Evolutionary conservation across 1,284 basidiomycete species (phyloP).

Genomic region (Malassezia arunalokei): DNA sequence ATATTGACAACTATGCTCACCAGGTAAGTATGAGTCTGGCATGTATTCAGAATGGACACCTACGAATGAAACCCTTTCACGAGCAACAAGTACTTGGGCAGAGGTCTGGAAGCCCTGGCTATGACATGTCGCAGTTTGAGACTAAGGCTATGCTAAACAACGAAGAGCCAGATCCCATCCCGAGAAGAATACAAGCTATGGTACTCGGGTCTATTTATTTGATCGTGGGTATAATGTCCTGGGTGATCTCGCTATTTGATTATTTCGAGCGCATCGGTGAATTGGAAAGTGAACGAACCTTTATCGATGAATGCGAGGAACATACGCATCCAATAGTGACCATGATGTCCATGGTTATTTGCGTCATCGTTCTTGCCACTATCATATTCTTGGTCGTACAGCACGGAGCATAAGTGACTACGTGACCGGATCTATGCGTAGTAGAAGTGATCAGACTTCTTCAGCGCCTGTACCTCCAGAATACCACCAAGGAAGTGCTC

Average conservation of each 20-base stretch:
- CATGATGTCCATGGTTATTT: background rate
- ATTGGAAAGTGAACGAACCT: constrained; percentile 10
- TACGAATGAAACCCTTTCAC: background rate
- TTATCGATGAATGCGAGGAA: constrained; percentile 15
- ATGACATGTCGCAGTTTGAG: too few relatives aligned
- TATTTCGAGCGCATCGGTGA: constrained; percentile 9
- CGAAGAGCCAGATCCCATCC: background rate
- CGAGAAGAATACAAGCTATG: background rate
- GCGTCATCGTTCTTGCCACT: constrained; percentile 7
- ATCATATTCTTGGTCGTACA: constrained; percentile 12
- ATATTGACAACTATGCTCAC: background rate
- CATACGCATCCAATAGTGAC: constrained; percentile 11
- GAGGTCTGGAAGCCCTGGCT: background rate
- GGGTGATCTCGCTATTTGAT: constrained; percentile 2
- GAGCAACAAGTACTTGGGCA: background rate
- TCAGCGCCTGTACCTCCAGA: constrained; percentile 45
- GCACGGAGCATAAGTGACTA: constrained; percentile 2
- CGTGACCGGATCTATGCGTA: constrained; percentile 15
- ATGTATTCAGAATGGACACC: background rate
- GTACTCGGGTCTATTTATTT: constrained; percentile 8
- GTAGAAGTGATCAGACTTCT: constrained; percentile 45
- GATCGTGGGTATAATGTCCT: background rate
- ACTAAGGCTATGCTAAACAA: too few relatives aligned
- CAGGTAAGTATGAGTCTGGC: background rate
- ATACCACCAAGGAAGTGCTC: constrained; percentile 46